Conservation (phyloP, 192 early-diverging fungal genomes). For the Coemansia sp. region DNA sequence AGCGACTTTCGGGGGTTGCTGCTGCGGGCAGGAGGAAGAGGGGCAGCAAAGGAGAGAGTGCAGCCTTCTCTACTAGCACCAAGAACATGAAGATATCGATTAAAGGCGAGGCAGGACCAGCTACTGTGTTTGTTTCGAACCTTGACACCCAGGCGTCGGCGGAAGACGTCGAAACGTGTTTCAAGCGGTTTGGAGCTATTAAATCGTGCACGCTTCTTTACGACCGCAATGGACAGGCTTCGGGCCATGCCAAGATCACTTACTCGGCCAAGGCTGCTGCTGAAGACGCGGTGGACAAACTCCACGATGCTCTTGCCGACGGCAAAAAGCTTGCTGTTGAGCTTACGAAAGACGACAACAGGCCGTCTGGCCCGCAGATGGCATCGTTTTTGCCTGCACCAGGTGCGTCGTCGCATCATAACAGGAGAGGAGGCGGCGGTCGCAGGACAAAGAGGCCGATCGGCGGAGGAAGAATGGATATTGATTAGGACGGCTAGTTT, state of each 20-base stretch:
- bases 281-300: slow-evolving; percentile 40
- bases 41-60: not conserved
- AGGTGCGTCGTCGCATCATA: slow-evolving; percentile 1
- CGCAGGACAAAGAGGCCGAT: slow-evolving; percentile 9
- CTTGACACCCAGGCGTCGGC: slow-evolving; percentile 51
- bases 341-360: slow-evolving; percentile 12
- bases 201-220: slow-evolving; percentile 52
- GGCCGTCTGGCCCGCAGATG: slow-evolving; percentile 4
- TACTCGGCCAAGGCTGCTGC: slow-evolving; percentile 42
- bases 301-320: slow-evolving; percentile 52
- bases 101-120: slow-evolving; percentile 47
- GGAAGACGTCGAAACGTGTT: slow-evolving; percentile 56
- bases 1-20: slow-evolving; percentile 23
- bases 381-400: slow-evolving; percentile 11
- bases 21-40: slow-evolving; percentile 17
- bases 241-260: slow-evolving; percentile 52
- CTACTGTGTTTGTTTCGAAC: slow-evolving; percentile 50
- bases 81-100: slow-evolving; percentile 29
- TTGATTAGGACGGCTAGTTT: slow-evolving; percentile 22
- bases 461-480: slow-evolving; percentile 37
- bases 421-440: slow-evolving; percentile 3
- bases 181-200: slow-evolving; percentile 54
- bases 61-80: slow-evolving; percentile 8
- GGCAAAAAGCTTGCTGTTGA: slow-evolving; percentile 42
- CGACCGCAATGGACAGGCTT: slow-evolving; percentile 40